These are phyloP conservation scores for Akanthomyces dipterigenus DNA, from an alignment of 2,329 filamentous ascomycete genomes.

Conservation along the genomic window DNA sequence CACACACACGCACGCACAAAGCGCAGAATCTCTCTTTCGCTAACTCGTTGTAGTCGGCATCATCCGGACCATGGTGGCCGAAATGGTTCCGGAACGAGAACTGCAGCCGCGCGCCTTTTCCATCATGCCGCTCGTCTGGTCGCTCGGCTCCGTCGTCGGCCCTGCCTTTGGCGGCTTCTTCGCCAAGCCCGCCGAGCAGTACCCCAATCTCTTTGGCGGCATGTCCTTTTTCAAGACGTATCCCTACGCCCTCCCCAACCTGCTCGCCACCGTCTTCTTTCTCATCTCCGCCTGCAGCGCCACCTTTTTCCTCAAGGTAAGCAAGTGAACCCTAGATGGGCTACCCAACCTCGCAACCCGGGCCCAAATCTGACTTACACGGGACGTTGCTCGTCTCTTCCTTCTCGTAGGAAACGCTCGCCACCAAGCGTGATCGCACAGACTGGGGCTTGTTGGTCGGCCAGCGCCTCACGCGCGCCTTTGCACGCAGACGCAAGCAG, in stretches of 20 bases:
- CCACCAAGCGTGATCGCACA: conserved; percentile 56
- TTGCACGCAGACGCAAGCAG: conserved; percentile 18
- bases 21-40: not conserved
- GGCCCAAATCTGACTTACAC: not conserved
- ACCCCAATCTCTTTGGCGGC: conserved; percentile 62
- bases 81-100: conserved; percentile 81
- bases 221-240: conserved; percentile 64
- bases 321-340: not conserved
- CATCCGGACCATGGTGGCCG: conserved; percentile 83
- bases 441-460: conserved; percentile 77
- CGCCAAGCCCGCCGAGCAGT: conserved; percentile 70
- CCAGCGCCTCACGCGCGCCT: conserved; percentile 48
- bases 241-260: conserved; percentile 79
- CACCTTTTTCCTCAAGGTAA: conserved; percentile 67
- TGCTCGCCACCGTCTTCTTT: conserved; percentile 72
- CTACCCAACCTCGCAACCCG: too few species aligned
- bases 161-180: conserved; percentile 83
- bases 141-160: conserved; percentile 78
- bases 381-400: not conserved
- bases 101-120: conserved; percentile 85
- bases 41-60: conserved; percentile 59
- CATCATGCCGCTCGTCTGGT: conserved; percentile 89
- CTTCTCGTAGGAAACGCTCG: conserved; percentile 64
- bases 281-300: conserved; percentile 68
- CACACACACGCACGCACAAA: too few species aligned